These are phyloP conservation scores for Canavalia ensiformis DNA, from an alignment of 306 rosid genomes.

Conservation along the genomic window DNA sequence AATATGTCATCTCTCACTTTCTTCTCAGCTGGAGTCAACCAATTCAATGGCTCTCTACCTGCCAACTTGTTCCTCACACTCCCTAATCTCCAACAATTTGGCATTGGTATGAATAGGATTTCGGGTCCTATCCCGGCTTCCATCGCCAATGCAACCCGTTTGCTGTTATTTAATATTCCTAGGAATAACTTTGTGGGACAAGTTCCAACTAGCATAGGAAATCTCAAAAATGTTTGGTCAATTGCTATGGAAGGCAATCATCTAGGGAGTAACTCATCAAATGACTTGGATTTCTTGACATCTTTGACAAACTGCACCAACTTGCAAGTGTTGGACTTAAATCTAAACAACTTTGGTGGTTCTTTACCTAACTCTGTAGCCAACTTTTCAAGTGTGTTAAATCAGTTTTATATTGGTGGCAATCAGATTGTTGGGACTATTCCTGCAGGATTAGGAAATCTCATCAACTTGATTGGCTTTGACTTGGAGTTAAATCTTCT, in stretches of 20 bases:
- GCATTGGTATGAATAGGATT: slow-evolving; percentile 41
- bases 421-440: slow-evolving; percentile 51
- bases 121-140: slow-evolving; percentile 53
- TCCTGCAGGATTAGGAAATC: slow-evolving; percentile 48
- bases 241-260: slow-evolving; percentile 39
- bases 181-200: slow-evolving; percentile 49
- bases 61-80: slow-evolving; percentile 51
- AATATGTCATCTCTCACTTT: slow-evolving; percentile 52
- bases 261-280: slow-evolving; percentile 50
- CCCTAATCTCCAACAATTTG: slow-evolving; percentile 48
- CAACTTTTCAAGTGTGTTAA: slow-evolving; percentile 56
- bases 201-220: slow-evolving; percentile 52
- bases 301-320: slow-evolving; percentile 55
- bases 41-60: slow-evolving; percentile 51
- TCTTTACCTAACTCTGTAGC: slow-evolving; percentile 47
- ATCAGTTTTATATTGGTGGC: slow-evolving; percentile 10
- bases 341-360: slow-evolving; percentile 57
- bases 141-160: slow-evolving; percentile 49
- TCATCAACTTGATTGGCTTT: slow-evolving; percentile 42
- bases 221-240: slow-evolving; percentile 5
- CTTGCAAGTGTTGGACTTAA: slow-evolving; percentile 26
- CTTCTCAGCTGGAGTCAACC: slow-evolving; percentile 11
- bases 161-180: slow-evolving; percentile 26
- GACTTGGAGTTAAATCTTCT: slow-evolving; percentile 36
- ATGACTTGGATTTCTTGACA: slow-evolving; percentile 52